Evolutionary conservation across 805 yeast genomes (phyloP).

Genomic region (Ogataea siamensis): DNA sequence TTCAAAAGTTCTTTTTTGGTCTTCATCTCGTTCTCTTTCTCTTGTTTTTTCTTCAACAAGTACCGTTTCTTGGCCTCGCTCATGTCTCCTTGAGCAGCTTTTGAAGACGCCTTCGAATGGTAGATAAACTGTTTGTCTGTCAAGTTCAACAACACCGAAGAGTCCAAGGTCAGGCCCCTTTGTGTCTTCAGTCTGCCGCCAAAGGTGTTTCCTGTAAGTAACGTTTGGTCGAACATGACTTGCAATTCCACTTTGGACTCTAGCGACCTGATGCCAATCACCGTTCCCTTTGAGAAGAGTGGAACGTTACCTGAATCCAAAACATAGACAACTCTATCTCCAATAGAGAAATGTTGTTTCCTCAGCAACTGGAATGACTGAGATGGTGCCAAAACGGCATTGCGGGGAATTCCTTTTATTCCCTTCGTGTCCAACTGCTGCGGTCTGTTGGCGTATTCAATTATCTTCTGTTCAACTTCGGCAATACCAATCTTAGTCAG

Average conservation of each 20-base stretch:
- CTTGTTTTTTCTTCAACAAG: slow-evolving; percentile 24
- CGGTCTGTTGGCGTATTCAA: slow-evolving; percentile 43
- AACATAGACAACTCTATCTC: slow-evolving; percentile 86
- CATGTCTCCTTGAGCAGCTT: slow-evolving; percentile 29
- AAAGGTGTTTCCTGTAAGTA: slow-evolving; percentile 78
- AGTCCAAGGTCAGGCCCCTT: slow-evolving; percentile 82
- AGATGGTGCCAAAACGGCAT: slow-evolving; percentile 75
- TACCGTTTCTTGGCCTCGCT: slow-evolving; percentile 21
- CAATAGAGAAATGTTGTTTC: slow-evolving; percentile 74
- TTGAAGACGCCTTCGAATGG: slow-evolving; percentile 64
- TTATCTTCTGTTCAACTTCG: slow-evolving; percentile 62
- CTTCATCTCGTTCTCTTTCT: slow-evolving; percentile 30
- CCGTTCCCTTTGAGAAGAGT: slow-evolving; percentile 83
- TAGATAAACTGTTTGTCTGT: slow-evolving; percentile 71
- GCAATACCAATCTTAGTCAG: slow-evolving; percentile 63
- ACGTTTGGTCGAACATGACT: slow-evolving; percentile 78
- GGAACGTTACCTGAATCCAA: slow-evolving; percentile 90
- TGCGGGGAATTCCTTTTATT: slow-evolving; percentile 78
- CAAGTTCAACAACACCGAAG: slow-evolving; percentile 77
- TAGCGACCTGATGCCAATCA: slow-evolving; percentile 58
- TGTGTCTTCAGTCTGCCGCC: slow-evolving; percentile 73
- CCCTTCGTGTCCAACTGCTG: slow-evolving; percentile 51
- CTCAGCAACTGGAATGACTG: slow-evolving; percentile 69
- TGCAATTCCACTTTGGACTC: slow-evolving; percentile 67
- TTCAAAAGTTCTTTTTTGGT: slow-evolving; percentile 43